phyloP scores from a whole-genome alignment of 2,329 filamentous ascomycete species.

The Fusarium torreyae region DNA sequence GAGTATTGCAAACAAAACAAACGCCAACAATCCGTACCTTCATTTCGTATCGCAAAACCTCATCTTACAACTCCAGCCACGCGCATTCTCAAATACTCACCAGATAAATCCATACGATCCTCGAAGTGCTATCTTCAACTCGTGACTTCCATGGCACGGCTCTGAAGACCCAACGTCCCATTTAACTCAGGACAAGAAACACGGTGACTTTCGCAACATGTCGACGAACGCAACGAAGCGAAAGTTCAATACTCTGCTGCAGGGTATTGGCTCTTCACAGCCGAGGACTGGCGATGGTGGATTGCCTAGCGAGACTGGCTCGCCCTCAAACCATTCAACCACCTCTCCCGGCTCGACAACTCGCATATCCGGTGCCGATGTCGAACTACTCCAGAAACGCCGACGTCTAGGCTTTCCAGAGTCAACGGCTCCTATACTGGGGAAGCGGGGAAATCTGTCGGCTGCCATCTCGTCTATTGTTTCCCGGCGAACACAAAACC shows the following conservation, averaged over 20 bases:
- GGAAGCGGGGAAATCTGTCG: slow-evolving; percentile 38
- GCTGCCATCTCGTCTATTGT: slow-evolving; percentile 46
- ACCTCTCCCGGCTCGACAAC: slow-evolving; percentile 26
- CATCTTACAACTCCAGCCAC: background rate
- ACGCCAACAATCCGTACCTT: background rate
- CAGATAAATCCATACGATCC: background rate
- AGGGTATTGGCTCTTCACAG: slow-evolving; percentile 70
- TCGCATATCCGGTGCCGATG: slow-evolving; percentile 48
- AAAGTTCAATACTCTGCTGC: slow-evolving; percentile 84
- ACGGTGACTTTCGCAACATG: slow-evolving; percentile 60
- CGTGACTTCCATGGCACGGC: background rate
- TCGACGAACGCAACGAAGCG: slow-evolving; percentile 79
- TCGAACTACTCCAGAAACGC: slow-evolving; percentile 66
- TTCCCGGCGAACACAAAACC: slow-evolving; percentile 44
- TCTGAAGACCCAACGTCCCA: background rate
- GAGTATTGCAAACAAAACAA: slow-evolving; percentile 34
- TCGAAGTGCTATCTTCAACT: background rate
- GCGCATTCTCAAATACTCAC: background rate
- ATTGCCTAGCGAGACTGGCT: slow-evolving; percentile 14
- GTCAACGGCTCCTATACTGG: slow-evolving; percentile 55
- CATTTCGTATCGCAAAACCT: background rate
- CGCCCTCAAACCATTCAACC: slow-evolving; percentile 29
- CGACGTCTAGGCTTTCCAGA: slow-evolving; percentile 65
- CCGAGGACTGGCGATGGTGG: slow-evolving; percentile 29
- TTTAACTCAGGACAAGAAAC: background rate